phyloP scores from a whole-genome alignment of 148 eudicot species.

The Silene uniflora region DNA sequence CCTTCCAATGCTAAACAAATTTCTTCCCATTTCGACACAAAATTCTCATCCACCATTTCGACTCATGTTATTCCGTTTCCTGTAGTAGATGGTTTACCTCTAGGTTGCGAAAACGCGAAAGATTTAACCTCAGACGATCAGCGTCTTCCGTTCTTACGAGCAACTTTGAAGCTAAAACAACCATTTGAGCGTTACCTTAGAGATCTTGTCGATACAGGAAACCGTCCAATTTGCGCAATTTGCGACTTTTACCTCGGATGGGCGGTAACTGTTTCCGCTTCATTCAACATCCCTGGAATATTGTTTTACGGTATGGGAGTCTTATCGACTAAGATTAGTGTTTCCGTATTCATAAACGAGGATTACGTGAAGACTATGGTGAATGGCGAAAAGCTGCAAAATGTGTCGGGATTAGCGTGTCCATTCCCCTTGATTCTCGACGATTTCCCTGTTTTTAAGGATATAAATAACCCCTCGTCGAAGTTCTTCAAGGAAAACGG shows the following conservation, averaged over 20 bases:
- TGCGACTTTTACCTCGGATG: conserved; percentile 34
- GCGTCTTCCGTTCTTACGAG: conserved; percentile 25
- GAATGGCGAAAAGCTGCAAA: conserved; percentile 1
- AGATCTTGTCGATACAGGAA: not conserved
- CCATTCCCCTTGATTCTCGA: conserved; percentile 25
- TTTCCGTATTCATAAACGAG: not conserved
- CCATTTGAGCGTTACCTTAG: conserved; percentile 30
- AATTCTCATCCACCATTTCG: conserved; percentile 9
- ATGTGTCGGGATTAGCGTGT: too few relatives aligned
- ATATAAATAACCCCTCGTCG: conserved; percentile 11
- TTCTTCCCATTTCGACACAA: not conserved
- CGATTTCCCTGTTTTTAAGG: conserved; percentile 18
- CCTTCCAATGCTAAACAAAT: conserved; percentile 11
- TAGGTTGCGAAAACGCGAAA: conserved; percentile 34
- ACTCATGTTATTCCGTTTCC: conserved; percentile 28
- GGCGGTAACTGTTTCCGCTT: conserved; percentile 20
- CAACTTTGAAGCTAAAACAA: conserved; percentile 29
- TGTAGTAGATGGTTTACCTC: conserved; percentile 18
- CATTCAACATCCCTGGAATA: conserved; percentile 30
- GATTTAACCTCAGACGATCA: conserved; percentile 29
- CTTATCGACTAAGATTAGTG: conserved; percentile 8
- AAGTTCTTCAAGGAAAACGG: too few relatives aligned
- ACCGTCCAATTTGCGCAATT: conserved; percentile 28
- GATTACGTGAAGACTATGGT: not conserved
- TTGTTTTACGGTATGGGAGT: conserved; percentile 37